Percentiles rank a stretch among this genome's conserved stretches.
Conservation (phyloP, 441 rosid species). For the Heliophila coronopifolia region DNA sequence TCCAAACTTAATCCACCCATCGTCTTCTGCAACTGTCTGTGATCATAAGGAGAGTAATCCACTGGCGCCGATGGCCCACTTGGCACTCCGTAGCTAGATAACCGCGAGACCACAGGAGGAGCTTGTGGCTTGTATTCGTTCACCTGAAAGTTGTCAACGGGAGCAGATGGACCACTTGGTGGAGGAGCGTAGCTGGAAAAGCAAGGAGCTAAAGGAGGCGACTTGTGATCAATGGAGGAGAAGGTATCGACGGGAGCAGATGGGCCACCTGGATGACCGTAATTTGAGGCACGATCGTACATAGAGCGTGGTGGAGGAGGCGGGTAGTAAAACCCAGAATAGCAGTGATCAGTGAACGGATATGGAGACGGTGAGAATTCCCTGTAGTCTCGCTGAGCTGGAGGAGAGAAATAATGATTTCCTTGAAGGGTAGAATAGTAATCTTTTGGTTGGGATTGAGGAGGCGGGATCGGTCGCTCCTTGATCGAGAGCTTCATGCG, state of each 20-base stretch:
- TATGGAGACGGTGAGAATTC: conserved; percentile 33
- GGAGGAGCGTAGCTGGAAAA: conserved; percentile 27
- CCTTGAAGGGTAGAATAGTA: conserved; percentile 30
- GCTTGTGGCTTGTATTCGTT: conserved; percentile 36
- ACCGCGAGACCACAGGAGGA: conserved; percentile 22
- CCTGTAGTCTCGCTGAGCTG: conserved; percentile 35
- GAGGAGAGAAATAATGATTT: conserved; percentile 37
- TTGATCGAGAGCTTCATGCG: conserved; percentile 36
- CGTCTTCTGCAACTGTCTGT: conserved; percentile 35
- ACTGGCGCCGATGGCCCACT: conserved; percentile 50
- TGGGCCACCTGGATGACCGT: conserved; percentile 35
- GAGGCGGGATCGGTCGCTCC: conserved; percentile 36
- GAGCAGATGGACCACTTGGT: conserved; percentile 44
- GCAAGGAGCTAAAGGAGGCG: conserved; percentile 27
- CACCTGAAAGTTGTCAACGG: conserved; percentile 29
- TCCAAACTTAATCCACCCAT: conserved; percentile 43
- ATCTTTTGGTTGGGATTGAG: conserved; percentile 32
- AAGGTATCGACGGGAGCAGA: conserved; percentile 39
- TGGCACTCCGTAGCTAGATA: conserved; percentile 32
- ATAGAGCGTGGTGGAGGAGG: conserved; percentile 40
- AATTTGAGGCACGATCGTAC: conserved; percentile 31
- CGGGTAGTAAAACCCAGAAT: conserved; percentile 35
- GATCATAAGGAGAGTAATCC: conserved; percentile 43
- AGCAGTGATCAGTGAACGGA: conserved; percentile 31
- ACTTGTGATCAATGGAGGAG: conserved; percentile 32